These are phyloP conservation scores for Helminthosporium solani DNA, from an alignment of 2,329 filamentous ascomycete species.

Conservation along the genomic window DNA sequence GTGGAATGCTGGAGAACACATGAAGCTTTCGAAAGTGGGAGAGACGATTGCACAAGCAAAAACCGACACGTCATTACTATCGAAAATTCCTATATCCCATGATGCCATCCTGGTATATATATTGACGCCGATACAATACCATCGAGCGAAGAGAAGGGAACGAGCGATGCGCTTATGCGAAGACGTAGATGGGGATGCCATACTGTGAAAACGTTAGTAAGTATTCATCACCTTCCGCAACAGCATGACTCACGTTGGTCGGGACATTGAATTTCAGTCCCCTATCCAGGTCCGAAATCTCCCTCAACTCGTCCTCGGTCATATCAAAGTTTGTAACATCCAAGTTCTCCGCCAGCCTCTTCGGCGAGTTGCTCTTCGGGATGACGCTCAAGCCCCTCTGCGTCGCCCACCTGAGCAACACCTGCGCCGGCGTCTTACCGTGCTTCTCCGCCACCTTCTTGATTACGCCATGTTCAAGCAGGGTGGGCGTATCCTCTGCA, in stretches of 20 bases:
- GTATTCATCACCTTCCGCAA: not conserved
- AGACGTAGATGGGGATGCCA: constrained; percentile 39
- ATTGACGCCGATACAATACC: not conserved
- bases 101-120: constrained; percentile 1
- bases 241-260: constrained; percentile 32
- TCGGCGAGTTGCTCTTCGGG: constrained; percentile 37
- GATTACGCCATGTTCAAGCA: constrained; percentile 56
- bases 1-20: too few species aligned
- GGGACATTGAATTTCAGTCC: constrained; percentile 37
- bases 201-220: constrained; percentile 26
- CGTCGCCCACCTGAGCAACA: constrained; percentile 86
- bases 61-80: not conserved
- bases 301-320: constrained; percentile 28
- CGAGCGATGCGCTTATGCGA: constrained; percentile 24
- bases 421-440: constrained; percentile 70
- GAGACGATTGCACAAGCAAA: not conserved
- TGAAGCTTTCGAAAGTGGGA: not conserved
- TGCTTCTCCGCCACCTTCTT: constrained; percentile 66
- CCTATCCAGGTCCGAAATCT: constrained; percentile 34
- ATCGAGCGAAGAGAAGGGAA: constrained; percentile 1
- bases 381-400: constrained; percentile 55
- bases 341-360: constrained; percentile 36
- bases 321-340: constrained; percentile 36
- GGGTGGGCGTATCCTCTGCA: constrained; percentile 31
- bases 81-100: constrained; percentile 3